Conservation (phyloP, 805 yeast species). For the Saccharomycopsis fodiens region DNA sequence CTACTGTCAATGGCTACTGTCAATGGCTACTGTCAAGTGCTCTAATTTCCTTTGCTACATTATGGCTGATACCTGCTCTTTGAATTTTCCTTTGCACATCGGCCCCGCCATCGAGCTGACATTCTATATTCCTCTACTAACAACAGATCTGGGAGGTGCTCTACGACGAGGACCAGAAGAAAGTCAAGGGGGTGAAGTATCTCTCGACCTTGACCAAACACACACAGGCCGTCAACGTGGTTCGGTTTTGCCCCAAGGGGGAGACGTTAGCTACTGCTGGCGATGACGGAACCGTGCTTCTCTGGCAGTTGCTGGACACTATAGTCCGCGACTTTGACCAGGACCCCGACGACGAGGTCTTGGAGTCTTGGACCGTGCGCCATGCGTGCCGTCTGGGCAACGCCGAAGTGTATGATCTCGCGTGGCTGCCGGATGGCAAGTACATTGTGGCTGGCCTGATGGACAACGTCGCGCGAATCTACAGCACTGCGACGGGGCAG, state of each 20-base stretch:
- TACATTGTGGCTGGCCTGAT: constrained; percentile 83
- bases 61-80: too few relatives aligned
- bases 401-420: constrained; percentile 81
- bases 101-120: neutral
- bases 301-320: constrained; percentile 62
- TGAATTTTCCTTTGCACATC: too few relatives aligned
- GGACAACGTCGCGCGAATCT: constrained; percentile 77
- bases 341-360: constrained; percentile 34
- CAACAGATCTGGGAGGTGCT: constrained; percentile 13
- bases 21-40: too few relatives aligned
- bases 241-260: constrained; percentile 70
- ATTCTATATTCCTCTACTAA: neutral
- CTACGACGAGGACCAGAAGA: constrained; percentile 28
- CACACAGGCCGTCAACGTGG: constrained; percentile 91
- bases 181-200: constrained; percentile 52
- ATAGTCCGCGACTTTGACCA: constrained; percentile 54
- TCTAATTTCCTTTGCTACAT: too few relatives aligned
- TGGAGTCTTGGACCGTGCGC: constrained; percentile 70
- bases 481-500: constrained; percentile 47
- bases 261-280: constrained; percentile 79
- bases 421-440: constrained; percentile 85
- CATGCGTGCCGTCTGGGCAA: constrained; percentile 50
- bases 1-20: too few relatives aligned
- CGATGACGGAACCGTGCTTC: constrained; percentile 83
- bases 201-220: constrained; percentile 78